Evolutionary conservation across 352 stramenopile species (phyloP).

Genomic region (Globisporangium cystogenes): DNA sequence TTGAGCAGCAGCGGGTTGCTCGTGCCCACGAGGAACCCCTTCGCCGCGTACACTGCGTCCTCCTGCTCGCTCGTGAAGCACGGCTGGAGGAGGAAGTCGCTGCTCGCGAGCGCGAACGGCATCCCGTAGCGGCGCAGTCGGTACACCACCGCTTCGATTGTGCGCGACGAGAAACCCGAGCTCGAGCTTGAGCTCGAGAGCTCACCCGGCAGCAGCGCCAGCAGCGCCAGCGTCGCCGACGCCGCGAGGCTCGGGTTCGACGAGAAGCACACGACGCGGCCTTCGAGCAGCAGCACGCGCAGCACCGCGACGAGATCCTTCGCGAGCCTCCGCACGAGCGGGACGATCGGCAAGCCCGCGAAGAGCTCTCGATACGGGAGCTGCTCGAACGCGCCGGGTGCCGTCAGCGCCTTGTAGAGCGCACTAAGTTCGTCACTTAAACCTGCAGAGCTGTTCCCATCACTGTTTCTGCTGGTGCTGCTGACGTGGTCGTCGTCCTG

Average conservation of each 20-base stretch:
- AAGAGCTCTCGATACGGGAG: constrained; percentile 37
- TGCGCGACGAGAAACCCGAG: constrained; percentile 25
- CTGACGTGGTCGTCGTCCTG: constrained; percentile 9
- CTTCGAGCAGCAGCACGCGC: constrained; percentile 67
- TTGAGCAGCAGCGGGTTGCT: constrained; percentile 52
- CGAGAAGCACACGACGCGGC: constrained; percentile 74
- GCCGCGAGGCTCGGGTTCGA: constrained; percentile 43
- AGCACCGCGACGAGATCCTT: constrained; percentile 63
- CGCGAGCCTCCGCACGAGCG: constrained; percentile 39
- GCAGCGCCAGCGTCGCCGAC: constrained; percentile 38
- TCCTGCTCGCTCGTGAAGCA: constrained; percentile 36
- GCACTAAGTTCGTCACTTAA: constrained; percentile 13
- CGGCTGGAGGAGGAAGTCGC: constrained; percentile 41
- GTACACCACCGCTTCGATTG: constrained; percentile 38
- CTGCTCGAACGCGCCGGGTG: constrained; percentile 18
- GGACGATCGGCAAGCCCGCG: constrained; percentile 37
- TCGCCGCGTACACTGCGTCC: constrained; percentile 18
- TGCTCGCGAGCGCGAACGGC: constrained; percentile 30
- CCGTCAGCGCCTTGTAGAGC: constrained; percentile 24
- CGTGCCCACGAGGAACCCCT: constrained; percentile 49
- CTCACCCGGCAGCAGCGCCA: constrained; percentile 46
- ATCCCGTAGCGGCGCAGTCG: constrained; percentile 34
- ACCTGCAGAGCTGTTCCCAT: neutral
- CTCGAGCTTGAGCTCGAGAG: constrained; percentile 24
- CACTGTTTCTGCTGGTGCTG: neutral